Base-by-base conservation (phyloP, 495 filamentous ascomycete genomes). In the Annulohypoxylon bovei region DNA sequence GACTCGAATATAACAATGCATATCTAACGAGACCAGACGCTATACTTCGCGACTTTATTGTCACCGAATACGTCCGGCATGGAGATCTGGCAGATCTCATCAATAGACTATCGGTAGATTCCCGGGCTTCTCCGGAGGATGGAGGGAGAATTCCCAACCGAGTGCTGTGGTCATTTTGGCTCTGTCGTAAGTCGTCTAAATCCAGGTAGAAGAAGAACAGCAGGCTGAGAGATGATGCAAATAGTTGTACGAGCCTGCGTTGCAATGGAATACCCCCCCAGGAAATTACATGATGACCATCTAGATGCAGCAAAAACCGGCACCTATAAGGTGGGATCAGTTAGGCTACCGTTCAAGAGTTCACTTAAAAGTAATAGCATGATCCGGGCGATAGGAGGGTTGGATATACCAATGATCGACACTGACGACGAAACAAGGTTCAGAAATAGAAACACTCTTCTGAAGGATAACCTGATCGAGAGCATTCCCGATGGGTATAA, bases 131-230 rank as follows among this genome's bases (percentile, higher is more conserved):
- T 6, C 35, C 14, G 16, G 32, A 6, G 16, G 22, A 9, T 8
- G 52, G 28, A 1, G 6, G 57, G 20, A 23, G 37, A 28, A 16
- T 62, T 25, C 65, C 65, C 0, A 68, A 62, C 6, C 20, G 57
- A 18, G 65, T 68, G 23, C 33, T 62, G 30, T 68, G 65, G 65
- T 40, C 58, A 7, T 68, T 68, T 25, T 68, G 65, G 65, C 40
- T 58, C 23, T 68, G 65, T 44, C 52, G 65, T 68, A 52, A 52
- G 65, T 68, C 20, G 22, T 1, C 44, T 5, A 16, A 14, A 12
- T 42, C 20, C 23, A 50, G 11, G 7, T 18, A 46, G 16, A 46
- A 1, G 42, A 23, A 8, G 18, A 46, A n/a, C 3, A 39, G 3
- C 5, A 39, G 11, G 35, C 35, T 39, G 11, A 39, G 14, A 39